phyloP scores from a whole-genome alignment of 768 basidiomycete genomes.

The Gloeophyllum trabeum region DNA sequence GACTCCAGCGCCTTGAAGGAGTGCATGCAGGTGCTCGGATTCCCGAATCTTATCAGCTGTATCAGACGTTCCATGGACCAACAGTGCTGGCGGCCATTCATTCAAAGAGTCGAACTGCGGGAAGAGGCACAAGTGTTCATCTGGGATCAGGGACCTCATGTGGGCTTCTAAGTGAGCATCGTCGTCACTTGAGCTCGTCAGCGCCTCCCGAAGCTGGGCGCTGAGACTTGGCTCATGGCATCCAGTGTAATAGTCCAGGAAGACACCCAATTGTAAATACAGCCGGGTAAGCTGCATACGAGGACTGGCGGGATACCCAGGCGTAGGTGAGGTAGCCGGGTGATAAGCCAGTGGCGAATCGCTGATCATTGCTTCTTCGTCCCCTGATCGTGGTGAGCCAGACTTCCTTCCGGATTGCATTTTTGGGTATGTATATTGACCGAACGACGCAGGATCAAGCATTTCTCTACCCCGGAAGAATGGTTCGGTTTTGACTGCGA shows the following conservation, averaged over 20 bases:
- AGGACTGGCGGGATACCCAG: constrained; percentile 51
- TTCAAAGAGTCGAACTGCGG: constrained; percentile 29
- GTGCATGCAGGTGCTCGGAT: not conserved
- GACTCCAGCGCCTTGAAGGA: not conserved
- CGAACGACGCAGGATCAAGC: constrained; percentile 34
- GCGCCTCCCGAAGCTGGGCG: constrained; percentile 19
- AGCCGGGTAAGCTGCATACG: constrained; percentile 47
- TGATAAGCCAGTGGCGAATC: constrained; percentile 39
- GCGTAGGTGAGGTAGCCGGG: constrained; percentile 29
- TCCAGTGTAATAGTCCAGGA: constrained; percentile 48
- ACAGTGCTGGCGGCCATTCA: constrained; percentile 33
- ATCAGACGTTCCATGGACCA: constrained; percentile 38
- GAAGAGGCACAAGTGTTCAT: constrained; percentile 24
- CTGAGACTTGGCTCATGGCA: constrained; percentile 35
- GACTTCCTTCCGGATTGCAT: too few species aligned
- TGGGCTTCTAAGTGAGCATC: not conserved
- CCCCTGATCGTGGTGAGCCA: too few species aligned
- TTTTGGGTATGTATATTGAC: constrained; percentile 35
- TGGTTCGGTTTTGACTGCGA: constrained; percentile 31
- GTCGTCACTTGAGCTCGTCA: not conserved
- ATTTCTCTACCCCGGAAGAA: constrained; percentile 49
- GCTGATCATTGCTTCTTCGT: constrained; percentile 15
- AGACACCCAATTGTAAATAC: constrained; percentile 46
- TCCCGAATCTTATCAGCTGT: constrained; percentile 8
- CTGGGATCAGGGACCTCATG: constrained; percentile 13